A percentile compares a stretch with the other conserved stretches of the same genome.
phyloP scores from a whole-genome alignment of 495 filamentous ascomycete species.

The Aspergillus panamensis region DNA sequence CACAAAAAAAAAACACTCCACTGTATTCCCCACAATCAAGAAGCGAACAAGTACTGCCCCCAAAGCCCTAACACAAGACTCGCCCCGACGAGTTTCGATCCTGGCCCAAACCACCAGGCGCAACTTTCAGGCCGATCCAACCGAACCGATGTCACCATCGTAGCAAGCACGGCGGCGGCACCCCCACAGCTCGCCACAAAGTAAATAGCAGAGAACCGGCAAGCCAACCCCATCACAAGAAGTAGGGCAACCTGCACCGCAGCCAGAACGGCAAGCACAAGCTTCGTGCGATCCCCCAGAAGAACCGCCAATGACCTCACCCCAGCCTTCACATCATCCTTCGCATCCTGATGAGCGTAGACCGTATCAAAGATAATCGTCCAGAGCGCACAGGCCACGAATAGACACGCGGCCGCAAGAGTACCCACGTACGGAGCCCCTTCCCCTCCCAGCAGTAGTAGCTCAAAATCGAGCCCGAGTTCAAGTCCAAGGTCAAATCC shows the following conservation, averaged over 20 bases:
- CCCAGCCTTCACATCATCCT: constrained; percentile 41
- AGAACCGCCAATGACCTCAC: constrained; percentile 38
- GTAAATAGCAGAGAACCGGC: constrained; percentile 2
- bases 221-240: neutral
- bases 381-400: constrained; percentile 34
- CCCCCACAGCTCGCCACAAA: constrained; percentile 2
- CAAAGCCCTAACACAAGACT: constrained; percentile 3
- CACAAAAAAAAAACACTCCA: neutral
- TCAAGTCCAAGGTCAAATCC: no score
- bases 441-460: no score
- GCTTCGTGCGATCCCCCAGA: constrained; percentile 8
- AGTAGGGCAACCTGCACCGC: neutral
- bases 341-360: constrained; percentile 44
- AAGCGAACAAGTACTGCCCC: constrained; percentile 5
- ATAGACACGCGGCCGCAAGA: constrained; percentile 1
- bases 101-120: constrained; percentile 16
- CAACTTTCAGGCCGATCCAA: constrained; percentile 5
- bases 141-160: constrained; percentile 9
- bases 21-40: neutral
- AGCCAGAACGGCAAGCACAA: neutral
- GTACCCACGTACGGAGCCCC: no score
- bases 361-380: constrained; percentile 46
- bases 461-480: no score
- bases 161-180: neutral
- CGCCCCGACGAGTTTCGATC: constrained; percentile 4